A percentile compares a stretch with the other conserved stretches of the same genome.
Conservation (phyloP, 176 grass and related monocot species). For the Pontederia crassipes region DNA sequence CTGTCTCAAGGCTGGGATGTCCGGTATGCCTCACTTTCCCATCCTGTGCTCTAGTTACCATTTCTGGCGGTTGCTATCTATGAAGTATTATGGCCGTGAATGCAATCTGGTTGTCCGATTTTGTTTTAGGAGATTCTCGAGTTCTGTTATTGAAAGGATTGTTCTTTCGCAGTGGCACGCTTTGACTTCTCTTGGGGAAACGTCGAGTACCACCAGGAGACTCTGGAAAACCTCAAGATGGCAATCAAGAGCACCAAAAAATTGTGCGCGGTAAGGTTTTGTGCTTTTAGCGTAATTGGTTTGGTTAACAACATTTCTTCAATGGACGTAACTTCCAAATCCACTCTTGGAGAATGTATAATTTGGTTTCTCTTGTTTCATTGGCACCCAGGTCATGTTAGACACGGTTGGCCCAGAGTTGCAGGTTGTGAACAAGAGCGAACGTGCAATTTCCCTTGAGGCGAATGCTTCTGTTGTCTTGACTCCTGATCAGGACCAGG, state of each 20-base stretch:
- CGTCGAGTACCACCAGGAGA: constrained; percentile 90
- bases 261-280: constrained; percentile 60
- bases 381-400: constrained; percentile 62
- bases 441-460: constrained; percentile 70
- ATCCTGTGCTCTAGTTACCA: neutral
- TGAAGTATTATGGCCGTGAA: neutral
- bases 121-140: neutral
- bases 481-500: constrained; percentile 60
- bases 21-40: constrained; percentile 27
- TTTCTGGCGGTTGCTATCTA: neutral
- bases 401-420: constrained; percentile 92
- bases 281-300: neutral
- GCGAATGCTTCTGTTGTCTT: constrained; percentile 63
- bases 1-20: constrained; percentile 99
- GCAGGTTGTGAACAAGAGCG: constrained; percentile 81
- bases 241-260: constrained; percentile 91
- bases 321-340: too few relatives aligned
- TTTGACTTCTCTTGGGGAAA: constrained; percentile 98
- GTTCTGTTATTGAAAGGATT: constrained; percentile 10
- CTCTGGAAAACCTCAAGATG: constrained; percentile 83
- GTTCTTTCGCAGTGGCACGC: constrained; percentile 49
- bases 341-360: neutral
- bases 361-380: neutral
- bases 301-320: too few relatives aligned
- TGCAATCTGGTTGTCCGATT: neutral